Percentiles rank a stretch among this genome's conserved stretches.
Conservation (phyloP, 1,284 basidiomycete species). For the Meripilus lineatus region DNA sequence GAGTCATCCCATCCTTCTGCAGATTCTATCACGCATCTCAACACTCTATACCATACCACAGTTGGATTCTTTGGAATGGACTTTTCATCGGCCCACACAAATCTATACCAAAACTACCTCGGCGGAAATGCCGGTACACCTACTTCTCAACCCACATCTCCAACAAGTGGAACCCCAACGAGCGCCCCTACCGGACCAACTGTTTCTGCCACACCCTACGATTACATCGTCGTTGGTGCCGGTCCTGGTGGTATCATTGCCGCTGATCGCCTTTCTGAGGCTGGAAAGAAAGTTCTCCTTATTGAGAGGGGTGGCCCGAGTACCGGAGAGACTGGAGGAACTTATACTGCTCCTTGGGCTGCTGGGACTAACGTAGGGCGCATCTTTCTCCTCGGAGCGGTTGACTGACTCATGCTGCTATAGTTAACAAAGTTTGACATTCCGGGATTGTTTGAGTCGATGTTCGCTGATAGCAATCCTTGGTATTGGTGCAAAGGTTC, state of each 20-base stretch:
- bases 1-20: slow-evolving; percentile 10
- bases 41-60: slow-evolving; percentile 17
- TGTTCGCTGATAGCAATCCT: slow-evolving; percentile 52
- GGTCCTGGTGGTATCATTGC: slow-evolving; percentile 45
- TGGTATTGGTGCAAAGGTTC: slow-evolving; percentile 63
- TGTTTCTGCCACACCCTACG: slow-evolving; percentile 41
- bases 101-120: slow-evolving; percentile 46
- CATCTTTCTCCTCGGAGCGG: background rate
- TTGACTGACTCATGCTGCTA: background rate
- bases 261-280: slow-evolving; percentile 55
- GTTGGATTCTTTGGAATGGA: slow-evolving; percentile 57
- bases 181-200: slow-evolving; percentile 34
- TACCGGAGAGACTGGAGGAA: slow-evolving; percentile 56
- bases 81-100: slow-evolving; percentile 42
- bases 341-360: slow-evolving; percentile 49
- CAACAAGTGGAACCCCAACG: slow-evolving; percentile 22
- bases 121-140: slow-evolving; percentile 36
- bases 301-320: slow-evolving; percentile 60
- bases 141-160: slow-evolving; percentile 18
- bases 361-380: slow-evolving; percentile 43
- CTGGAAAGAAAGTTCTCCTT: slow-evolving; percentile 57
- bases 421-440: slow-evolving; percentile 63
- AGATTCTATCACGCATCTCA: background rate
- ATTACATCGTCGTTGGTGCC: slow-evolving; percentile 59
- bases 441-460: slow-evolving; percentile 57